phyloP scores from a whole-genome alignment of 176 grass and related monocot species.

The Ensete ventricosum region DNA sequence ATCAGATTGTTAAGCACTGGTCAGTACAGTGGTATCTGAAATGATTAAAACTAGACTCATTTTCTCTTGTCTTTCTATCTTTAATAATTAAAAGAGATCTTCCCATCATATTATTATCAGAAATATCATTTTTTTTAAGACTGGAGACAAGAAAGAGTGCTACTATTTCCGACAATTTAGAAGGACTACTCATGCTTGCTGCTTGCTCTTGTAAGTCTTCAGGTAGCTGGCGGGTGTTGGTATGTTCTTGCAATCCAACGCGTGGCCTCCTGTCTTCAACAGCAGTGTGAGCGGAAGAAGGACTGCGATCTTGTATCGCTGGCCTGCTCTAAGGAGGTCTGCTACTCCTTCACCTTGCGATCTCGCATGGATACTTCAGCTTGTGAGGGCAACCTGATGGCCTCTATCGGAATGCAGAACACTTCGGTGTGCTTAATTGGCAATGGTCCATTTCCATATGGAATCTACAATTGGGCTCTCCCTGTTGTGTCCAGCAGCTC shows the following conservation, averaged over 20 bases:
- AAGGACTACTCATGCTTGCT: neutral
- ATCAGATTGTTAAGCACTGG: too few relatives aligned
- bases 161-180: neutral
- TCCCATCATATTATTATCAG: too few relatives aligned
- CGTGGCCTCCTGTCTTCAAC: constrained; percentile 55
- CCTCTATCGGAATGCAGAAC: constrained; percentile 34
- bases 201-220: constrained; percentile 4
- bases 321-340: constrained; percentile 52
- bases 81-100: too few relatives aligned
- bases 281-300: constrained; percentile 53
- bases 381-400: constrained; percentile 38
- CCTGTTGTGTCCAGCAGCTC: constrained; percentile 92
- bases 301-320: constrained; percentile 55
- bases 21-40: too few relatives aligned
- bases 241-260: constrained; percentile 96
- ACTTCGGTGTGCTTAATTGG: constrained; percentile 49
- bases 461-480: constrained; percentile 78
- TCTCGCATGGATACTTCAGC: constrained; percentile 29
- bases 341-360: constrained; percentile 33
- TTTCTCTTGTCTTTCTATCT: too few relatives aligned
- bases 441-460: constrained; percentile 49
- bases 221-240: constrained; percentile 94
- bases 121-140: too few relatives aligned
- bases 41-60: too few relatives aligned
- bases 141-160: too few relatives aligned